Evolutionary conservation across 306 rosid species (phyloP).

Genomic region (Trifolium pratense): DNA sequence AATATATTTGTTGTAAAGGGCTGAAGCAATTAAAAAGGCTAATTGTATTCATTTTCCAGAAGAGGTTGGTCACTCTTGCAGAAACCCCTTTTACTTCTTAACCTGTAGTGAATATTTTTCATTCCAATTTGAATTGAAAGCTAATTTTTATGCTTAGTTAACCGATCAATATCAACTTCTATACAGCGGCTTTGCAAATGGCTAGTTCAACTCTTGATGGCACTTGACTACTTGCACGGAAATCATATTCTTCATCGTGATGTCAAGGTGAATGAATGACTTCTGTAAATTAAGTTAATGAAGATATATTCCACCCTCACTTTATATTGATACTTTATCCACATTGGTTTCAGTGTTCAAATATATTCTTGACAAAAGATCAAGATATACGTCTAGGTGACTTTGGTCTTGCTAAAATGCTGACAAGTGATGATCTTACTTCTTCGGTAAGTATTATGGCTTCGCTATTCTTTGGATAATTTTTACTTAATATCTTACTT

Average conservation of each 20-base stretch:
- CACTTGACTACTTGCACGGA: slow-evolving; percentile 89
- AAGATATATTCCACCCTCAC: background rate
- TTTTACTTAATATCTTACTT: slow-evolving; percentile 19
- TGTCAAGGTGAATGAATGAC: slow-evolving; percentile 81
- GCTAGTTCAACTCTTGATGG: slow-evolving; percentile 96
- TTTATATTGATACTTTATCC: slow-evolving; percentile 29
- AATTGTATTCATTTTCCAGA: slow-evolving; percentile 74
- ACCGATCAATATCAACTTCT: slow-evolving; percentile 13
- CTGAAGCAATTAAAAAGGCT: slow-evolving; percentile 82
- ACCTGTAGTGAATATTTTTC: slow-evolving; percentile 12
- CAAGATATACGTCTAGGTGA: slow-evolving; percentile 96
- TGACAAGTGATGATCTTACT: slow-evolving; percentile 95
- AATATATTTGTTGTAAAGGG: slow-evolving; percentile 59
- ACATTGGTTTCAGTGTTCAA: slow-evolving; percentile 76
- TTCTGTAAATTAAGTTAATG: slow-evolving; percentile 26
- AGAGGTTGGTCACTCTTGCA: slow-evolving; percentile 61
- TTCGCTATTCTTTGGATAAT: background rate
- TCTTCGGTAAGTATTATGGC: slow-evolving; percentile 70
- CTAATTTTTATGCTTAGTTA: background rate
- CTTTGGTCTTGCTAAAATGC: slow-evolving; percentile 92
- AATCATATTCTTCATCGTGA: slow-evolving; percentile 97
- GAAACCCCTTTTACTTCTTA: slow-evolving; percentile 14
- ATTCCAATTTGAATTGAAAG: slow-evolving; percentile 8
- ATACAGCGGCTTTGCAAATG: slow-evolving; percentile 86
- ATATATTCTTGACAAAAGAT: slow-evolving; percentile 94